These are phyloP conservation scores for Acorus gramineus DNA, from an alignment of 106 monocot genomes.

Conservation along the genomic window DNA sequence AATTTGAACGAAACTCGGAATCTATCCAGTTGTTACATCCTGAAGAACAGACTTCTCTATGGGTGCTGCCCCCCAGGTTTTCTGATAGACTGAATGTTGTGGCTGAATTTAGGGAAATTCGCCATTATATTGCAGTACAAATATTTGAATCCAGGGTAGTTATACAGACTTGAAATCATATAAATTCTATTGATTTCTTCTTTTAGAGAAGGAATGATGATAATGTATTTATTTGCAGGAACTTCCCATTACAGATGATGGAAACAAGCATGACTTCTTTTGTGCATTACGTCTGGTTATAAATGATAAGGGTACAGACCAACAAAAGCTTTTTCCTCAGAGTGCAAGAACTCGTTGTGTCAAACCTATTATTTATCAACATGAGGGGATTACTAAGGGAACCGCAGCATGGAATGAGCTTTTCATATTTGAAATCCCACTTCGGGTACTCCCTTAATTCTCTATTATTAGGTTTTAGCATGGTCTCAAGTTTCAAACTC, in stretches of 20 bases:
- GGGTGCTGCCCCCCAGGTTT: constrained; percentile 69
- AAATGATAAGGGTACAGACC: constrained; percentile 51
- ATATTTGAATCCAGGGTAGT: constrained; percentile 80
- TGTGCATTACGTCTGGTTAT: constrained; percentile 77
- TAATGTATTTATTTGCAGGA: constrained; percentile 34
- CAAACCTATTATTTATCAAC: constrained; percentile 27
- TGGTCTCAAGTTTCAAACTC: no score
- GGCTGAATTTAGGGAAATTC: constrained; percentile 38
- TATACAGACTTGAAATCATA: neutral
- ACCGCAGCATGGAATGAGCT: constrained; percentile 65
- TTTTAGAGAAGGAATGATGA: no score
- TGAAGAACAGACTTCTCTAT: constrained; percentile 35
- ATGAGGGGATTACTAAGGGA: constrained; percentile 35
- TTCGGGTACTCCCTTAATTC: constrained; percentile 36
- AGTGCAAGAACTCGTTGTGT: constrained; percentile 94
- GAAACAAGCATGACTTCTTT: constrained; percentile 77
- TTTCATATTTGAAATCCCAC: constrained; percentile 95
- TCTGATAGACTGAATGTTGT: constrained; percentile 66
- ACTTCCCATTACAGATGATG: constrained; percentile 73
- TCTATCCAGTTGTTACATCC: constrained; percentile 38
- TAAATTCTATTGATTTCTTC: no score
- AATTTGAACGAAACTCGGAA: constrained; percentile 45
- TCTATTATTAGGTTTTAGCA: no score
- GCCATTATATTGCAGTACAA: constrained; percentile 68
- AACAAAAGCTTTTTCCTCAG: constrained; percentile 81